Evolutionary conservation across 140 eudicot species (phyloP), one percentile per base, ranked within the genome.

Genomic region (Flaveria floridana): DNA sequence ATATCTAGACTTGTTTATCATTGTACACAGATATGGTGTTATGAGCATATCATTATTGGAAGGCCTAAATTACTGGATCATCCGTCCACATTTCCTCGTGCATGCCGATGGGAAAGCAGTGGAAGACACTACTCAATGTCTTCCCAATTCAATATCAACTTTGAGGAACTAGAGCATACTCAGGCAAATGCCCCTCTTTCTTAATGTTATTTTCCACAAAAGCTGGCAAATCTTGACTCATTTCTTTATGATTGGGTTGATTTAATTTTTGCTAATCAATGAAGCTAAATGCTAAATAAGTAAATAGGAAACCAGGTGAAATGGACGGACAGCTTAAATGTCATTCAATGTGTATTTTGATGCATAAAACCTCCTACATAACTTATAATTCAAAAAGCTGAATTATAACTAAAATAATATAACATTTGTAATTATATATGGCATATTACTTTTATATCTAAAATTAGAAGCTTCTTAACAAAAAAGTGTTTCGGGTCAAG

Each of bases 71-170:
- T 80, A 48, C 70, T 86, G 5, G 66, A 76, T 78, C 16, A 56
- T 53, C 66, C 70, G 12, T 53, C 72, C 30, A 73, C 28, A 26
- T 84, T 86, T 68, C 91, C 95, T 46, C 95, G 89, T 56, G 82
- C 74, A 42, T 77, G 91, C 62, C 84, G 86, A 25, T 88, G 95
- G 95, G 89, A 82, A 57, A 86, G 81, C 71, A 78, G 77, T 58
- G 37, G 66, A 53, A 76, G 78, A 61, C 44, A 46, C 25, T 69
- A 70, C 74, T 14, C 13, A 42, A 72, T 26, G 12, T 64, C 82
- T 65, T 64, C 87, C 47, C 79, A 73, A 28, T 66, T 61, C 57
- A 28, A 48, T 23, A 42, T 76, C 37, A 80, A 80, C 57, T 84
- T 89, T 73, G 72, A 79, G 53, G 83, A 80, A 34, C 83, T 89